These are phyloP conservation scores for Pueraria montana DNA, from an alignment of 306 rosid genomes.

Conservation along the genomic window DNA sequence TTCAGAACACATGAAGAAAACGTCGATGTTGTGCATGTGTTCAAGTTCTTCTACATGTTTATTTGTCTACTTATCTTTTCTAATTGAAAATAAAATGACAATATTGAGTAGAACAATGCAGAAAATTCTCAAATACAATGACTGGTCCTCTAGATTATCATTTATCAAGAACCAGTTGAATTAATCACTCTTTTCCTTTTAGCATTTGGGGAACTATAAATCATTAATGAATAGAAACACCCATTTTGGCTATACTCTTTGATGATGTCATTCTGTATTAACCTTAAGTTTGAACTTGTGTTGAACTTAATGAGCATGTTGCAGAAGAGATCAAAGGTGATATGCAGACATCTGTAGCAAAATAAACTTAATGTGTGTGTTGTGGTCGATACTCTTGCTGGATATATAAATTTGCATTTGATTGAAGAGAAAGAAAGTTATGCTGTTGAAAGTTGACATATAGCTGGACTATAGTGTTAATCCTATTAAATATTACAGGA, in stretches of 20 bases:
- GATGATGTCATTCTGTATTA: slow-evolving; percentile 25
- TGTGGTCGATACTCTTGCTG: slow-evolving; percentile 9
- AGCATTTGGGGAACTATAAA: slow-evolving; percentile 25
- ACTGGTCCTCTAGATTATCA: background rate
- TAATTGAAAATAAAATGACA: slow-evolving; percentile 24
- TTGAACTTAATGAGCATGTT: slow-evolving; percentile 7
- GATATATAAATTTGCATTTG: slow-evolving; percentile 18
- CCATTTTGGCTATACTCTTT: slow-evolving; percentile 17
- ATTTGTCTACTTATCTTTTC: slow-evolving; percentile 1
- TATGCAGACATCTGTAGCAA: slow-evolving; percentile 14
- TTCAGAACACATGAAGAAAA: slow-evolving; percentile 17
- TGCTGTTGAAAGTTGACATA: slow-evolving; percentile 30
- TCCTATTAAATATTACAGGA: slow-evolving; percentile 58
- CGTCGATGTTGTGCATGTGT: slow-evolving; percentile 20
- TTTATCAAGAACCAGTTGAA: slow-evolving; percentile 19
- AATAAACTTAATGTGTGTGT: background rate
- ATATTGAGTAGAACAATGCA: background rate
- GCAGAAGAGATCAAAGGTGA: slow-evolving; percentile 26
- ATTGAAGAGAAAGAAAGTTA: slow-evolving; percentile 16
- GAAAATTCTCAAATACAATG: slow-evolving; percentile 25
- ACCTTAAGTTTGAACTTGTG: slow-evolving; percentile 5
- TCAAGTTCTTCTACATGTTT: slow-evolving; percentile 3
- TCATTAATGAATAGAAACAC: slow-evolving; percentile 27
- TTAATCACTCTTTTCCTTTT: background rate
- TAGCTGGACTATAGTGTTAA: background rate